phyloP scores from a whole-genome alignment of 2,329 filamentous ascomycete species.

The Graphiopsis chlorocephala region DNA sequence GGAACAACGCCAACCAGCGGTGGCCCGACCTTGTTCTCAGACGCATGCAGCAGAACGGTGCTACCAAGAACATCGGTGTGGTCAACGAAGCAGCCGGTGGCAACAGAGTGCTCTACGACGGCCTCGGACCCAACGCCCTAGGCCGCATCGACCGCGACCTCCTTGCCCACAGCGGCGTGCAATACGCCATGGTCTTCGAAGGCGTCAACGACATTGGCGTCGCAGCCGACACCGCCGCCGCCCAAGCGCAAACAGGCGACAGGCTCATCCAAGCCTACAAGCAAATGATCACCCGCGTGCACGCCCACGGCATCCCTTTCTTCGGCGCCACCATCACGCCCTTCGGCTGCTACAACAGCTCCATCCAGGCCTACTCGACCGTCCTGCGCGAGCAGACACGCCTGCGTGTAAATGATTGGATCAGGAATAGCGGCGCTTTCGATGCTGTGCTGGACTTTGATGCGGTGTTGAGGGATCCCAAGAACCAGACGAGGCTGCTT shows the following conservation, averaged over 20 bases:
- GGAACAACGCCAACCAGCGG: conserved; percentile 58
- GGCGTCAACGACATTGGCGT: conserved; percentile 68
- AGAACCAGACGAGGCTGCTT: conserved; percentile 49
- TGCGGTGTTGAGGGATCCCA: conserved; percentile 52
- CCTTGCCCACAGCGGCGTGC: conserved; percentile 55
- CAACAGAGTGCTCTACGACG: conserved; percentile 62
- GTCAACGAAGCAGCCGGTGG: conserved; percentile 67
- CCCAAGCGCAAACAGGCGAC: conserved; percentile 50
- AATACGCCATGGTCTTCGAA: conserved; percentile 64
- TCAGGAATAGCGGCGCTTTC: conserved; percentile 55
- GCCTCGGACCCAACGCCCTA: conserved; percentile 61
- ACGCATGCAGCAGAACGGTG: conserved; percentile 47
- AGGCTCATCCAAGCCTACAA: conserved; percentile 56
- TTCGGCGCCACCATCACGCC: conserved; percentile 67
- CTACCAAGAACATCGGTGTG: conserved; percentile 52
- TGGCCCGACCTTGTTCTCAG: conserved; percentile 59
- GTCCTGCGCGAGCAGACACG: conserved; percentile 56
- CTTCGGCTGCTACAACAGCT: conserved; percentile 48
- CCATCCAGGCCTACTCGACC: conserved; percentile 54
- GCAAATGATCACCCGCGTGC: conserved; percentile 56
- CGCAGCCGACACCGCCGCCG: conserved; percentile 42
- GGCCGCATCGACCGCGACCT: conserved; percentile 64
- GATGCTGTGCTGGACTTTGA: conserved; percentile 65
- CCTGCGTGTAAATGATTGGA: conserved; percentile 60
- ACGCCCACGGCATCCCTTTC: conserved; percentile 53